Percentiles rank a stretch among this genome's conserved stretches.
Conservation (phyloP, 306 rosid species). For the Citrullus colocynthis region DNA sequence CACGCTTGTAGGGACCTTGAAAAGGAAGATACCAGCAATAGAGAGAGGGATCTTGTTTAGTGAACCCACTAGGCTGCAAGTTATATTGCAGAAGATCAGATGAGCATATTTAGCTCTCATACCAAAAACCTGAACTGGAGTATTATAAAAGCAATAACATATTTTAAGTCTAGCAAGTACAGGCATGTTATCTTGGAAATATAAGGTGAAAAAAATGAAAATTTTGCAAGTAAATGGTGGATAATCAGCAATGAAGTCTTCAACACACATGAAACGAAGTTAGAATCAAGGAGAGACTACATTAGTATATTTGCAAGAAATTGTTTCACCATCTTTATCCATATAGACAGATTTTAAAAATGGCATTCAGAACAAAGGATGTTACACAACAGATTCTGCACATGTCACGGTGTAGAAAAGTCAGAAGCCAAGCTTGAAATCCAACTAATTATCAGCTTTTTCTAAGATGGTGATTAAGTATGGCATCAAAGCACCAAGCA, state of each 20-base stretch:
- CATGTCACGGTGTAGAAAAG: neutral
- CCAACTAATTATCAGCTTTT: neutral
- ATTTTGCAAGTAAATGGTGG: no score
- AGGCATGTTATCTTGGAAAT: neutral
- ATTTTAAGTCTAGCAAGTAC: neutral
- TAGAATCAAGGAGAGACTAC: neutral
- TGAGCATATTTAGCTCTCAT: neutral
- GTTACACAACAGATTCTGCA: neutral
- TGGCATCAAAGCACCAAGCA: neutral
- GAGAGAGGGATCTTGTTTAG: constrained; percentile 98
- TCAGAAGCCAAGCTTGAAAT: neutral
- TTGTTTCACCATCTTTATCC: neutral
- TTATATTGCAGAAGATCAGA: constrained; percentile 19
- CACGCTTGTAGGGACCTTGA: constrained; percentile 87
- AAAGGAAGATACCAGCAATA: constrained; percentile 75
- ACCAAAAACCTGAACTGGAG: neutral
- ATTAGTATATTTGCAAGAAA: neutral
- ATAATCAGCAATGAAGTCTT: neutral
- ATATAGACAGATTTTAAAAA: neutral
- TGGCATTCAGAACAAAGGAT: neutral
- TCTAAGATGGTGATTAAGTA: neutral
- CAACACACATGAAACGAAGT: neutral
- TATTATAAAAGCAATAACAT: neutral
- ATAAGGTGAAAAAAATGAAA: neutral
- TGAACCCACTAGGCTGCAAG: constrained; percentile 90